Evolutionary conservation across 1,284 basidiomycete genomes (phyloP), one percentile per base, ranked within the genome.

Genomic region (Porodaedalea pini): DNA sequence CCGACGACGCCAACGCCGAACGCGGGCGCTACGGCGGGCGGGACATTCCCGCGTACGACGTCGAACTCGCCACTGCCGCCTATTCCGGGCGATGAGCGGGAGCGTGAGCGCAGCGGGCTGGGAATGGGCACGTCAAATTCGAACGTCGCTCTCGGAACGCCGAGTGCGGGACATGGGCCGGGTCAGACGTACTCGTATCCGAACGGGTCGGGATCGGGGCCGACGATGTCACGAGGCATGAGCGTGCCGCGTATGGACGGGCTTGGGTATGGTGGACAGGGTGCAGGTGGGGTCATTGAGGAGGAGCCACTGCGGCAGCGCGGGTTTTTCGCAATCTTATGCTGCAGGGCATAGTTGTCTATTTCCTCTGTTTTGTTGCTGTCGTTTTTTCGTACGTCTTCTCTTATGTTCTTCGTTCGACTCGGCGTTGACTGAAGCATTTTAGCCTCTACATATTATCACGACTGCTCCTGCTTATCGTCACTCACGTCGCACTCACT

Each of bases 51-150:
- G 3, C 54, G 58, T 13, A 60, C 58, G 5, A 60, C 54, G 19
- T 52, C 49, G 13, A 60, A 60, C 23, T 60, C 58, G 2, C 58
- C 58, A 3, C 36, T 60, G 29, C 58, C 58, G 4, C 58, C 58
- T 21, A 51, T 60, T 37, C 58, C 58, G n/a, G 48, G 52, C 27
- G 51, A 53, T 23, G 51, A 53, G 27, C 41, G 51, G 23, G 44
- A 49, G 44, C 36, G 29, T 21, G 54, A 55, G 19, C 54, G 44
- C 3, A 47, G 39, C 17, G 60, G 56, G 21, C 40, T 50, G 27
- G 54, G 54, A 36, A 11, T 54, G 32, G 48, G 48, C 11, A 50
- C 45, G 29, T 53, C 57, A 19, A 59, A 51, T 13, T 54, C 56
- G 27, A 54, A 59, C 31, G 52, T 55, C 25, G 57, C 57, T 17